A percentile compares a stretch with the other conserved stretches of the same genome.
Evolutionary conservation across 805 yeast genomes (phyloP).

Genomic region (Wickerhamomyces bisporus): DNA sequence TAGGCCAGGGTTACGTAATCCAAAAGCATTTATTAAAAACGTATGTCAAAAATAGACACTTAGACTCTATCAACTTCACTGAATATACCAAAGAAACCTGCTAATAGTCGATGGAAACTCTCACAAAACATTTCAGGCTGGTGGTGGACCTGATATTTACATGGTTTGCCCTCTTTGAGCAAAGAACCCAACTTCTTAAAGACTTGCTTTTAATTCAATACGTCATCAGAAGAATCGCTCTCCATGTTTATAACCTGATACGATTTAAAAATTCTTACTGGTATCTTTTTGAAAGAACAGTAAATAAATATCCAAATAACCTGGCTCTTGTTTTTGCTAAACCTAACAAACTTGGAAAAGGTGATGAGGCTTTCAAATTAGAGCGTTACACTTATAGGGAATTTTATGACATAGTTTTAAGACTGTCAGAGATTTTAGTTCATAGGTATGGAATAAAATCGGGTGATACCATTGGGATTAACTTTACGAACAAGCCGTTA

Average conservation of each 20-base stretch:
- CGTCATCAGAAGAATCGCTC: constrained; percentile 17
- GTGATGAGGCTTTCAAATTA: constrained; percentile 52
- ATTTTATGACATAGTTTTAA: constrained; percentile 58
- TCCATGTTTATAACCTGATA: constrained; percentile 8
- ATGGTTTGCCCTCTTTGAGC: neutral
- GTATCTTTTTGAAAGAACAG: constrained; percentile 64
- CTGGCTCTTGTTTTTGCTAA: constrained; percentile 57
- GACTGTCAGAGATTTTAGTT: constrained; percentile 60
- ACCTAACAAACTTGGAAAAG: constrained; percentile 26
- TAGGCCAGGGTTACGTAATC: too few species aligned
- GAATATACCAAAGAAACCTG: too few species aligned
- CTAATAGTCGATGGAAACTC: too few species aligned
- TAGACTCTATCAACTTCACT: too few species aligned
- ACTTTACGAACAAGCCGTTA: constrained; percentile 78
- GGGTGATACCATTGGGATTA: constrained; percentile 68
- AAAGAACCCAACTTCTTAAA: neutral
- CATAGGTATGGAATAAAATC: constrained; percentile 58
- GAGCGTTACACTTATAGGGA: constrained; percentile 67
- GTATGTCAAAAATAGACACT: too few species aligned
- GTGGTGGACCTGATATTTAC: neutral
- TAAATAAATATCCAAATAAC: constrained; percentile 39
- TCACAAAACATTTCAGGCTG: too few species aligned
- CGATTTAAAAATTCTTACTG: constrained; percentile 42
- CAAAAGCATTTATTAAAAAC: too few species aligned
- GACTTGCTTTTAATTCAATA: constrained; percentile 11